Base-by-base conservation (phyloP, 1,284 basidiomycete species). In the Pseudozyma sp. region DNA sequence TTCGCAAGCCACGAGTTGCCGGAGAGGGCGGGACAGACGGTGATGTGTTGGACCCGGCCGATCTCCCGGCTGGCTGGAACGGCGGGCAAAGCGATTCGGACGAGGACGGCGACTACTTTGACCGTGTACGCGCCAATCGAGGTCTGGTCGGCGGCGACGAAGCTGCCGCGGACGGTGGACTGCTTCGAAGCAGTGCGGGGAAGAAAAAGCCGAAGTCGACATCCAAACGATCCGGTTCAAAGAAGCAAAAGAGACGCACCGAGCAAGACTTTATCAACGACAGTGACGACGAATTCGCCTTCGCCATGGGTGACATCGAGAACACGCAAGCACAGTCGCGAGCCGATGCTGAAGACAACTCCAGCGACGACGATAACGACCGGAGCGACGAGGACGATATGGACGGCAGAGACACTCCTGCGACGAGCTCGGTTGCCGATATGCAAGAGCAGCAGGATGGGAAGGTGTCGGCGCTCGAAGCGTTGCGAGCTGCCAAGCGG, bases 251-350 rank as follows among this genome's bases (percentile, higher is more conserved):
- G 55, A 44, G 55, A 43, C 71, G 76, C 49, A 69, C 50, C 11
- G 55, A 69, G 46, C 67, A 79, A 47, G 80, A 81, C 53, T 77
- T 75, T 29, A 81, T 81, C 63, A 74, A 81, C 35, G 79, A 82
- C 60, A 80, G 78, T 42, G 80, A 82, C 61, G 81, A 81, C 51
- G 81, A 81, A 48, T 69, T 77, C 30, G 78, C 72, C 7, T 75
- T 78, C 37, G 76, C 72, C 10, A 50, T 70, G 51, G 70, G 42
- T 33, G 68, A 65, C 34, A 19, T 56, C 24, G 14, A 57, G 24
- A 29, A 60, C 44, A 57, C 60, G 7, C 39, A 50, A 8, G 46
- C 45, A 7, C 60, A 46, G 33, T n/a, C 48, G 16, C 17, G 37
- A 19, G 33, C 10, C n/a, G 30, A 52, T 17, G 31, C 49, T 8